phyloP scores from a whole-genome alignment of 2,329 filamentous ascomycete genomes.

The Corniculantispora saksenae region DNA sequence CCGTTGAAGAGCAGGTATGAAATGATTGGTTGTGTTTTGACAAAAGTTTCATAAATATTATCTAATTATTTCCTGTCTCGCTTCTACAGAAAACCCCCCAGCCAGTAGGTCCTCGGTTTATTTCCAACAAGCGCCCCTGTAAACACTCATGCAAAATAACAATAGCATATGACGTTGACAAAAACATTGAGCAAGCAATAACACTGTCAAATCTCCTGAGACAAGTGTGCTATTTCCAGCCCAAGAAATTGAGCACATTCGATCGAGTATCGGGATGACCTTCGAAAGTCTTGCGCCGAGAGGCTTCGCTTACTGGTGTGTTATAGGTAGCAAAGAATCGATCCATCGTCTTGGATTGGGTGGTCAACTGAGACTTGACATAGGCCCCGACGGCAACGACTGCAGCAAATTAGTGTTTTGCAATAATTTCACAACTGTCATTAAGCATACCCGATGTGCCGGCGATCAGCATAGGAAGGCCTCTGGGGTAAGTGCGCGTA shows the following conservation, averaged over 20 bases:
- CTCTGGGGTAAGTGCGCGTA: conserved; percentile 8
- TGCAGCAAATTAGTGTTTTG: background rate
- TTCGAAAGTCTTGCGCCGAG: conserved; percentile 34
- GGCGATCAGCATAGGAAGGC: conserved; percentile 9
- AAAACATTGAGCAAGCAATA: too few relatives aligned
- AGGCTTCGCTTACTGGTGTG: conserved; percentile 38
- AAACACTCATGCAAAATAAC: too few relatives aligned
- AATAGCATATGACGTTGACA: too few relatives aligned
- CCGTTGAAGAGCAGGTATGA: too few relatives aligned
- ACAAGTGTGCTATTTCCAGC: conserved; percentile 29
- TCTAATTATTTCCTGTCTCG: too few relatives aligned
- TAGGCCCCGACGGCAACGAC: conserved; percentile 31
- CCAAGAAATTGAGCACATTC: conserved; percentile 37
- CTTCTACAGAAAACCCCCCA: too few relatives aligned
- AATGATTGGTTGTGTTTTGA: too few relatives aligned
- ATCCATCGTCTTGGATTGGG: conserved; percentile 38
- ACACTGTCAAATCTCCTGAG: too few relatives aligned
- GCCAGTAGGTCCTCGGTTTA: too few relatives aligned
- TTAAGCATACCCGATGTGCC: conserved; percentile 10
- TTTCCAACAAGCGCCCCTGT: too few relatives aligned
- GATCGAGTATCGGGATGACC: conserved; percentile 36
- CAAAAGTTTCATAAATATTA: too few relatives aligned
- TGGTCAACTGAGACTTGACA: conserved; percentile 34
- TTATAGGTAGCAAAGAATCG: conserved; percentile 41
- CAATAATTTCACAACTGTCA: background rate